Evolutionary conservation across 352 stramenopile species (phyloP).

Genomic region (Phytophthora boehmeriae): DNA sequence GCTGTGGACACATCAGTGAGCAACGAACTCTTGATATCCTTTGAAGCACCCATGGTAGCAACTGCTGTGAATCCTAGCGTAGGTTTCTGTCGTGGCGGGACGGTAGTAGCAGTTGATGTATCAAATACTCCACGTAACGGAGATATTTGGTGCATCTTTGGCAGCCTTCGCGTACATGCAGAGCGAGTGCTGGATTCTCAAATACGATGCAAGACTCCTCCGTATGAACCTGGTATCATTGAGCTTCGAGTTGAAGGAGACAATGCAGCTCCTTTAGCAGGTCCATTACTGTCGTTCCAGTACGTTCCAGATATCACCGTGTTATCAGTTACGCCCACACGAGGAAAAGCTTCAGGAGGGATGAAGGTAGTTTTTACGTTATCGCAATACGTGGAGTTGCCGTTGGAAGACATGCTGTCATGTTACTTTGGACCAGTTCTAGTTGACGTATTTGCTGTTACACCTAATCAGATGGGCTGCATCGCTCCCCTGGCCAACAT

Average conservation of each 20-base stretch:
- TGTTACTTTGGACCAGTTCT: constrained; percentile 40
- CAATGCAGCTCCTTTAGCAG: constrained; percentile 4
- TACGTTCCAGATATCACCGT: constrained; percentile 41
- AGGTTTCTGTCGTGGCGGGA: constrained; percentile 39
- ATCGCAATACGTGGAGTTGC: constrained; percentile 16
- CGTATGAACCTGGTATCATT: constrained; percentile 18
- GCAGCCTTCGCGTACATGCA: constrained; percentile 11
- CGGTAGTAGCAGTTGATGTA: constrained; percentile 25
- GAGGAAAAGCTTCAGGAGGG: constrained; percentile 28
- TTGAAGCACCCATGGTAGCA: constrained; percentile 32
- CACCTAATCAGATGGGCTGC: constrained; percentile 26
- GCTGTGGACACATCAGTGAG: constrained; percentile 11
- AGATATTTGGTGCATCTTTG: constrained; percentile 40
- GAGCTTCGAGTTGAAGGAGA: constrained; percentile 24
- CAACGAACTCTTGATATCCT: constrained; percentile 42
- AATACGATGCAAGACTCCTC: constrained; percentile 34
- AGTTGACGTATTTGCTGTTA: constrained; percentile 9
- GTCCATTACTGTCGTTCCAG: constrained; percentile 28
- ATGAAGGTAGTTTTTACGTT: constrained; percentile 33
- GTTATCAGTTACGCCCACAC: constrained; percentile 18
- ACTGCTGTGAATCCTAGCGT: constrained; percentile 23
- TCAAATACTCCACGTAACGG: constrained; percentile 4
- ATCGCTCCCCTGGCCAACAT: constrained; percentile 12
- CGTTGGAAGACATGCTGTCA: constrained; percentile 7
- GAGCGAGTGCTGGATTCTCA: constrained; percentile 17